Base-by-base conservation (phyloP, 805 yeast genomes). In the Suhomyces faveliae region DNA sequence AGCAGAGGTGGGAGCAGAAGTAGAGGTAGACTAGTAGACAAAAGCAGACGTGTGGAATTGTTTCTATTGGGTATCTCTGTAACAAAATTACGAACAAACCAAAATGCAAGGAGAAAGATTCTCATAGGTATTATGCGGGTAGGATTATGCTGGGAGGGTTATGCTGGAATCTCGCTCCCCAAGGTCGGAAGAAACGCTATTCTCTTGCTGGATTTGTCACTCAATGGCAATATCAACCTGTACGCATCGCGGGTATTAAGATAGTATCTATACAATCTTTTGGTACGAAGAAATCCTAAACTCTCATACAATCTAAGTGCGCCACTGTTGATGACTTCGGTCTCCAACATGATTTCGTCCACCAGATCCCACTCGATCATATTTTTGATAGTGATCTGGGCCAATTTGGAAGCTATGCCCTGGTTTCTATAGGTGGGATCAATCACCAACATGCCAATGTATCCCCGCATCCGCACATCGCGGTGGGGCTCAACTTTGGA, bases 361-460 rank as follows among this genome's bases (percentile, higher is more conserved):
- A 91, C 89, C 1, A 79, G 69, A 49, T 77, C 76, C 43, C 68
- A 61, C n/a, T 65, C 58, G 5, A 76, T 75, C 91, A 94, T 87
- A 33, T 76, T 76, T 12, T 78, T 78, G 4, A 92, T 76, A 4
- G 86, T 80, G 47, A 72, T 58, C 41, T 74, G 72, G 13, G 90
- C 90, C 43, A 94, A 74, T 40, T 71, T 70, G 54, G 84, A 84
- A 2, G 97, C 97, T 41, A 91, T 85, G 1, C 97, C 96, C 39
- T 70, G 71, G 2, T 95, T 91, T 47, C 99, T 72, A 61, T 76
- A 83, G 12, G 67, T 62, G 33, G 82, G 81, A 43, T 84, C 83
- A 10, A 92, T 96, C 0, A 95, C 96, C 46, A 94, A 70, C 99
- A 94, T 94, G 2, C 97, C 99, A 23, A 94, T 91, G 60, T 94